Conservation (phyloP, 176 grass and related monocot species). For the Eleusine indica region DNA sequence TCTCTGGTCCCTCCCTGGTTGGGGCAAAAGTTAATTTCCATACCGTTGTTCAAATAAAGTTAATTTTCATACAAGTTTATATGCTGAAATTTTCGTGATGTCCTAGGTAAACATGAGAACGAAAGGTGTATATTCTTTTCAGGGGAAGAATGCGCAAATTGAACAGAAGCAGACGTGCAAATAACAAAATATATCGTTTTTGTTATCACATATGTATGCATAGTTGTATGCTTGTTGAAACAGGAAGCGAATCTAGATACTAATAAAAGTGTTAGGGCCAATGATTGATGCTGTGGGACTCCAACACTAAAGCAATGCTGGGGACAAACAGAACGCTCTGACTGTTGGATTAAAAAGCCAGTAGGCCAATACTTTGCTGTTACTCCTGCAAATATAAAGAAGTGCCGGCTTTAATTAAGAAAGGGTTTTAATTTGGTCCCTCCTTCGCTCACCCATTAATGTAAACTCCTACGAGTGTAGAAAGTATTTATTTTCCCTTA, state of each 20-base stretch:
- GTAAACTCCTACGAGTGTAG: background rate
- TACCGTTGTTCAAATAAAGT: background rate
- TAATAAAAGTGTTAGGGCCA: constrained; percentile 1
- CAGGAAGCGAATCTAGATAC: background rate
- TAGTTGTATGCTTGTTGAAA: background rate
- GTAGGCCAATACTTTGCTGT: constrained; percentile 40
- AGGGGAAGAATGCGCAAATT: too few relatives aligned
- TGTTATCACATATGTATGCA: too few relatives aligned
- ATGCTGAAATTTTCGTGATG: background rate
- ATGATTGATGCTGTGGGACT: constrained; percentile 41
- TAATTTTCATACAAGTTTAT: background rate
- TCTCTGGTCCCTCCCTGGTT: constrained; percentile 45
- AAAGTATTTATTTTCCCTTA: background rate
- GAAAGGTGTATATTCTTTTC: too few relatives aligned
- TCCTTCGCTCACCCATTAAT: constrained; percentile 21
- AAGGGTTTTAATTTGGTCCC: background rate
- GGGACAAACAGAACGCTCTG: constrained; percentile 35
- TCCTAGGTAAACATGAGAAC: background rate
- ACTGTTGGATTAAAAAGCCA: constrained; percentile 38
- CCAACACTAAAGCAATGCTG: constrained; percentile 13
- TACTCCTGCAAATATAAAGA: constrained; percentile 23
- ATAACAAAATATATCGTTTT: too few relatives aligned
- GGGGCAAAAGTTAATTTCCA: background rate
- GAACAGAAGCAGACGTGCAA: too few relatives aligned
- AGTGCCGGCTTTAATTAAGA: constrained; percentile 6